Evolutionary conservation across 345 rosid species (phyloP).

Genomic region (Psidium guajava): DNA sequence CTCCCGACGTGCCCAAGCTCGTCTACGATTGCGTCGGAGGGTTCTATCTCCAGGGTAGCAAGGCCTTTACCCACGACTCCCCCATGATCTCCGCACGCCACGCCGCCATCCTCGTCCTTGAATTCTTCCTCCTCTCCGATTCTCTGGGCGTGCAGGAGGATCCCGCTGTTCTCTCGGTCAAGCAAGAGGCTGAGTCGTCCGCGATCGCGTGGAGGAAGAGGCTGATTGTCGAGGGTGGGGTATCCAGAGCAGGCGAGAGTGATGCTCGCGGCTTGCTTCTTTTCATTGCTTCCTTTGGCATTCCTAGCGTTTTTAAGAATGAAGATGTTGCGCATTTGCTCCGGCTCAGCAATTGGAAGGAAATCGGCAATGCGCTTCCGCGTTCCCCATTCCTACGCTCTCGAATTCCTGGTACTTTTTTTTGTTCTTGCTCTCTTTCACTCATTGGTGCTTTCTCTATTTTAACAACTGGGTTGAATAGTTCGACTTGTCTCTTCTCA

Average conservation of each 20-base stretch:
- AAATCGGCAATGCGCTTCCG: slow-evolving; percentile 28
- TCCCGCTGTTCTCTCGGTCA: background rate
- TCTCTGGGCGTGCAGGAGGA: slow-evolving; percentile 5
- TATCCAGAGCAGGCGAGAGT: slow-evolving; percentile 23
- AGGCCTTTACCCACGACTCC: slow-evolving; percentile 34
- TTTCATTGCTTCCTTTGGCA: slow-evolving; percentile 49
- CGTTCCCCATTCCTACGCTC: slow-evolving; percentile 30
- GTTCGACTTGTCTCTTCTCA: background rate
- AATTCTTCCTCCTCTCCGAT: slow-evolving; percentile 31
- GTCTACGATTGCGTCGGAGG: slow-evolving; percentile 65
- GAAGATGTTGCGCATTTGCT: slow-evolving; percentile 55
- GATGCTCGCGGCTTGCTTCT: slow-evolving; percentile 77
- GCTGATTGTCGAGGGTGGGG: slow-evolving; percentile 50
- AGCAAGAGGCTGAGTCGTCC: slow-evolving; percentile 34
- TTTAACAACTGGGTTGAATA: background rate
- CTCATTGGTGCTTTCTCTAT: background rate
- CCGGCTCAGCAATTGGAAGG: slow-evolving; percentile 20
- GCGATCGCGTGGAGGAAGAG: slow-evolving; percentile 64
- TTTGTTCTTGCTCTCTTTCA: background rate
- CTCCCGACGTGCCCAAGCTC: slow-evolving; percentile 50
- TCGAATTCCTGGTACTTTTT: slow-evolving; percentile 39
- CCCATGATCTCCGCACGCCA: slow-evolving; percentile 37
- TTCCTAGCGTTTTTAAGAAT: slow-evolving; percentile 34
- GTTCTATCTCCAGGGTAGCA: slow-evolving; percentile 48
- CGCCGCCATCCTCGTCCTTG: slow-evolving; percentile 46